Conservation (phyloP, 768 basidiomycete genomes). For the Brasilioporus rufonigricans region DNA sequence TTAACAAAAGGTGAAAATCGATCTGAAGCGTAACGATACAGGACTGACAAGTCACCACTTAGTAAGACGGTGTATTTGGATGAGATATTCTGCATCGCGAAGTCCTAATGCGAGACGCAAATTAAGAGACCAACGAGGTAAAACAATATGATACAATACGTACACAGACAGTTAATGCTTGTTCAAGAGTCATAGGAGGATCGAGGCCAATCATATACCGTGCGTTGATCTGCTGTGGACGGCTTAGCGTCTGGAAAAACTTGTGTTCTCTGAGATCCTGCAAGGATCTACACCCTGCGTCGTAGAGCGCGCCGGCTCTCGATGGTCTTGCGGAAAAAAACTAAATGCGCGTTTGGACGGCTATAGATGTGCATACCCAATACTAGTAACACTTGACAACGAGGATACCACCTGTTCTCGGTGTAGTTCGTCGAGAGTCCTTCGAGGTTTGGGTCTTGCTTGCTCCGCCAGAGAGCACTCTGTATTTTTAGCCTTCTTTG, state of each 20-base stretch:
- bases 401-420: conserved; percentile 29
- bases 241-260: conserved; percentile 39
- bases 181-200: conserved; percentile 34
- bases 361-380: conserved; percentile 42
- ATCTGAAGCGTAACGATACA: neutral
- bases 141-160: conserved; percentile 11
- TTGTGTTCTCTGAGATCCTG: conserved; percentile 39
- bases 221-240: conserved; percentile 36
- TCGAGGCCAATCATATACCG: conserved; percentile 42
- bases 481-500: neutral
- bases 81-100: conserved; percentile 45
- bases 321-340: conserved; percentile 7
- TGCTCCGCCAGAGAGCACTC: conserved; percentile 6
- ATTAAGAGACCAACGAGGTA: neutral
- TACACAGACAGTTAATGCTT: conserved; percentile 49
- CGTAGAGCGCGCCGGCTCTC: conserved; percentile 44
- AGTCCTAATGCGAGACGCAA: conserved; percentile 37
- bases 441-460: conserved; percentile 5
- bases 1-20: conserved; percentile 4
- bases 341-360: neutral
- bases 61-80: conserved; percentile 47
- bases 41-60: conserved; percentile 57
- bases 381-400: conserved; percentile 40
- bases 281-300: conserved; percentile 47
- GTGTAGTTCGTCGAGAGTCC: conserved; percentile 26